Conservation (phyloP, 176 grass and related monocot genomes). For the Oryza rufipogon region DNA sequence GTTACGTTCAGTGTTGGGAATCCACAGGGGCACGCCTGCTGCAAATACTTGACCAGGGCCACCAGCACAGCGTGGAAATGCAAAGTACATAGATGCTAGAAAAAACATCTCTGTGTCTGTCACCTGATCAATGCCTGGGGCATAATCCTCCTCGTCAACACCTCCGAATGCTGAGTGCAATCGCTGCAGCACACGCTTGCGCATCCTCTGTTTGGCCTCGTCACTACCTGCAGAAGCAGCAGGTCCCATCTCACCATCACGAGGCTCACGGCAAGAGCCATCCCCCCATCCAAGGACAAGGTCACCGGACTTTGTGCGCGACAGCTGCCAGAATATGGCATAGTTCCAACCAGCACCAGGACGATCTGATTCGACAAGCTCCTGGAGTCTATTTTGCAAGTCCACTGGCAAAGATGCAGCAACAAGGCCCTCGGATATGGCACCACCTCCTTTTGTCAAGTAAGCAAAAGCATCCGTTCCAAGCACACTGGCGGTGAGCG, state of each 20-base stretch:
- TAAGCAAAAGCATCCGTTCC: slow-evolving; percentile 84
- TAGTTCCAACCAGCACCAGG: slow-evolving; percentile 85
- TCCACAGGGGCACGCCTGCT: slow-evolving; percentile 72
- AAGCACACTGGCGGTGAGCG: slow-evolving; percentile 59
- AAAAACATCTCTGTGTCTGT: slow-evolving; percentile 97
- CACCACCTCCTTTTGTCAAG: slow-evolving; percentile 60
- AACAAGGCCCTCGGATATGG: slow-evolving; percentile 77
- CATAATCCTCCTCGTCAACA: slow-evolving; percentile 82
- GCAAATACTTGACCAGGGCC: slow-evolving; percentile 80
- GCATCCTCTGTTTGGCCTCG: slow-evolving; percentile 58
- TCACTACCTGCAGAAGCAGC: slow-evolving; percentile 45
- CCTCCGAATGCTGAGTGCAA: slow-evolving; percentile 72
- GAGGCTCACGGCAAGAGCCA: slow-evolving; percentile 78
- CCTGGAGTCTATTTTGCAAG: slow-evolving; percentile 81
- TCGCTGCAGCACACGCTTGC: slow-evolving; percentile 71
- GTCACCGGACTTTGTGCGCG: slow-evolving; percentile 74
- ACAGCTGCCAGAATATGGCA: slow-evolving; percentile 96
- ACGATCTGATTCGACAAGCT: slow-evolving; percentile 72
- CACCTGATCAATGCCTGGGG: slow-evolving; percentile 81
- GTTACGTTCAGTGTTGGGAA: slow-evolving; percentile 54
- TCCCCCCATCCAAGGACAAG: slow-evolving; percentile 95
- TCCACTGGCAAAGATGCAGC: slow-evolving; percentile 53
- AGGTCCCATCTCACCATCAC: slow-evolving; percentile 50
- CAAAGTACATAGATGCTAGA: slow-evolving; percentile 95
- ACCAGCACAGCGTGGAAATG: slow-evolving; percentile 69